A percentile compares a stretch with the other conserved stretches of the same genome.
Evolutionary conservation across 768 basidiomycete species (phyloP).

Genomic region (Calocera viscosa): DNA sequence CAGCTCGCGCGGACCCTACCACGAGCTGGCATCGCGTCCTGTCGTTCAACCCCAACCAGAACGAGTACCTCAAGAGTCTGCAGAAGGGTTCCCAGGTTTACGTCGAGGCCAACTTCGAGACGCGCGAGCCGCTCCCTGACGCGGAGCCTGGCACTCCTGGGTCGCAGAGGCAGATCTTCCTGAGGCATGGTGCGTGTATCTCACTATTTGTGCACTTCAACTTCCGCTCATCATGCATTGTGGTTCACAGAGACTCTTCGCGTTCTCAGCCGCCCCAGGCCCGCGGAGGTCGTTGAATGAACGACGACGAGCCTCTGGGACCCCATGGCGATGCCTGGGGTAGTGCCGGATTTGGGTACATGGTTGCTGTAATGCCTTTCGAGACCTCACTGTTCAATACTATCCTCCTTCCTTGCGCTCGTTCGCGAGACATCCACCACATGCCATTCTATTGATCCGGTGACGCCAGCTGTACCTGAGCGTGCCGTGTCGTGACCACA

Average conservation of each 20-base stretch:
- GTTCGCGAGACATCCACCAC: background rate
- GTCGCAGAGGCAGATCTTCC: slow-evolving; percentile 70
- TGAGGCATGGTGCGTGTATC: slow-evolving; percentile 52
- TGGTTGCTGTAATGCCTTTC: too few relatives aligned
- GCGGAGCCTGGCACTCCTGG: slow-evolving; percentile 55
- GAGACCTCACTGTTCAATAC: background rate
- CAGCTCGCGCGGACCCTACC: slow-evolving; percentile 41
- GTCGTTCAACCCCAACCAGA: slow-evolving; percentile 53
- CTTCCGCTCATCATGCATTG: background rate
- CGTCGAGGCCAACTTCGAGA: slow-evolving; percentile 66
- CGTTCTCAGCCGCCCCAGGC: background rate
- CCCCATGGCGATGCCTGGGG: background rate
- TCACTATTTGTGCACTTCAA: background rate
- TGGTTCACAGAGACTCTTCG: background rate
- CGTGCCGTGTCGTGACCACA: too few relatives aligned
- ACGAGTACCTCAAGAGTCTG: slow-evolving; percentile 51
- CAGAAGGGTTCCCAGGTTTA: slow-evolving; percentile 64
- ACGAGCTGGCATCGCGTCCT: slow-evolving; percentile 68
- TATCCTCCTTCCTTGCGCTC: background rate
- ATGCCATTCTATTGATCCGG: background rate
- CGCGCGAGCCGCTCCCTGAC: slow-evolving; percentile 54
- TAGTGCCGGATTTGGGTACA: too few relatives aligned
- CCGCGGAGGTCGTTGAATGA: background rate
- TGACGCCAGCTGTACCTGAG: background rate
- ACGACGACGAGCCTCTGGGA: background rate